Percentiles rank a stretch among this genome's conserved stretches.
These are phyloP conservation scores for Arachnopeziza araneosa DNA, from an alignment of 2,329 filamentous ascomycete genomes.

Conservation along the genomic window DNA sequence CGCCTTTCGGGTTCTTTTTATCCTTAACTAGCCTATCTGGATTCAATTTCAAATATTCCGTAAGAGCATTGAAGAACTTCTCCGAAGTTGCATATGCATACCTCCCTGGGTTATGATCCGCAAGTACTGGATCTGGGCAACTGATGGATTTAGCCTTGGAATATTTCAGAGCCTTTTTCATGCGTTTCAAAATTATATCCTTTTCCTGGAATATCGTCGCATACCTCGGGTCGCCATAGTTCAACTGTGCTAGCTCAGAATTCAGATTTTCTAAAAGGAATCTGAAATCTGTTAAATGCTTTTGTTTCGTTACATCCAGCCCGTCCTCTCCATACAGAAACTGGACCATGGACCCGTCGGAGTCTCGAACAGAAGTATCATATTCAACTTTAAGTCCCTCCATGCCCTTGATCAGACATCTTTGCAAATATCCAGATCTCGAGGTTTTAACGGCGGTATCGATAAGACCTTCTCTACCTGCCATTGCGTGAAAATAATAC, in stretches of 20 bases:
- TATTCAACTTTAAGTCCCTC: conserved; percentile 90
- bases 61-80: conserved; percentile 68
- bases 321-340: conserved; percentile 97
- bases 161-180: conserved; percentile 76
- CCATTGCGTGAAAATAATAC: conserved; percentile 99
- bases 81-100: conserved; percentile 86
- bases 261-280: conserved; percentile 84
- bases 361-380: conserved; percentile 88
- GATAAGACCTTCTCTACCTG: conserved; percentile 94
- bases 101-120: conserved; percentile 68
- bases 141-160: conserved; percentile 51
- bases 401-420: conserved; percentile 98
- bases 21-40: conserved; percentile 53
- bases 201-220: conserved; percentile 57
- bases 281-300: conserved; percentile 82
- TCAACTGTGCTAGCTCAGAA: conserved; percentile 72
- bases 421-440: conserved; percentile 90
- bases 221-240: conserved; percentile 54
- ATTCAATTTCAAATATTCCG: conserved; percentile 75
- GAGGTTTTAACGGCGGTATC: conserved; percentile 99
- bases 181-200: conserved; percentile 56
- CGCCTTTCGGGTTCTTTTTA: conserved; percentile 34
- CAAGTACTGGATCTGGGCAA: conserved; percentile 63
- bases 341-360: conserved; percentile 88
- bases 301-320: conserved; percentile 88